Evolutionary conservation across 139 green algal genomes (phyloP), one percentile per base, ranked within the genome.

Genomic region (Chlamydomonas asymmetrica): DNA sequence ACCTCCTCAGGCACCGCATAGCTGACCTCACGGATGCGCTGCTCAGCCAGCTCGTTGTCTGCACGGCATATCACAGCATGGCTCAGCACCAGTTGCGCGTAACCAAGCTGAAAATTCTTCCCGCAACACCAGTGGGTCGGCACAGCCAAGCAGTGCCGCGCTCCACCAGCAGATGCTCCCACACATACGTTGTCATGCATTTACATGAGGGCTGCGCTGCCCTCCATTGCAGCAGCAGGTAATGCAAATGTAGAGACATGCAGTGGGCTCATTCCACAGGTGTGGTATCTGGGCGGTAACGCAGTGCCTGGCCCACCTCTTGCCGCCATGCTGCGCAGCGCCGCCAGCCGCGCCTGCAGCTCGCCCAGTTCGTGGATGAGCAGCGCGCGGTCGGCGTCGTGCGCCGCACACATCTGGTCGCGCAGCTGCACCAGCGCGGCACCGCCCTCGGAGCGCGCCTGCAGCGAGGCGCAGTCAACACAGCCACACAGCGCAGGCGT

Each of bases 381-480:
- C 63, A 81, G 66, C 29, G 67, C 62, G 27, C 81, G 50, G 62
- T 87, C 81, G 10, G 72, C 71, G 18, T 87, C 81, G 32, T 87
- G 81, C 1, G 69, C 61, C 41, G 67, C 49, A 1, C 5, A 70
- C 31, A 87, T 66, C 25, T 75, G 66, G 43, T 83, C 71, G 2
- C 64, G 63, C 37, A 80, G 75, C 27, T 39, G 34, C 41, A 87
- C 27, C 61, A 87, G 61, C 0, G 81, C 72, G 3, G 66, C 67
- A 0, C 60, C 43, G 22, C 39, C 61, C 63, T 87, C 81, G 7
- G 75, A 66, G 29, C 63, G 75, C 29, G 57, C 31, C 65, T 81
- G 75, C 27, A 38, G 23, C 31, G 59, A 20, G 16, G 59, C 25
- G 59, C 27, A 27, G 13, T 22, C 13, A 22, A 66, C 22, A 22